Percentiles rank a stretch among this genome's conserved stretches.
Conservation (phyloP, 805 yeast genomes). For the Wickerhamomyces bisporus region DNA sequence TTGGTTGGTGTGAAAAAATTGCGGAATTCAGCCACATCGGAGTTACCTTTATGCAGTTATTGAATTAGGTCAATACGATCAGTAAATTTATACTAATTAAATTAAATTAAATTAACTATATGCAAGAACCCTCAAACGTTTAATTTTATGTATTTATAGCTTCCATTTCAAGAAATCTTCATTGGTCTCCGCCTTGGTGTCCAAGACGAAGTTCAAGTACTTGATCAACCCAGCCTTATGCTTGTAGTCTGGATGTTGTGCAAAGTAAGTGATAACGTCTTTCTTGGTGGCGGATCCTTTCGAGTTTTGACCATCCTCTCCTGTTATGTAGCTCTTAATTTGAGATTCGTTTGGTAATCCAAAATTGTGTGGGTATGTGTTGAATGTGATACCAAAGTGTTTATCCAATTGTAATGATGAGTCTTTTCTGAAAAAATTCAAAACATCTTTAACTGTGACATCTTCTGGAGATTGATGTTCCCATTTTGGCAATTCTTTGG, state of each 20-base stretch:
- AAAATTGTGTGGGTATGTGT: conserved; percentile 46
- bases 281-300: conserved; percentile 40
- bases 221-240: conserved; percentile 54
- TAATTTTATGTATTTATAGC: too few species aligned
- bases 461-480: conserved; percentile 38
- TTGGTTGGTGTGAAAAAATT: too few species aligned
- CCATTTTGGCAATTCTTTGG: conserved; percentile 47
- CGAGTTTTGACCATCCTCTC: conserved; percentile 44
- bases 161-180: conserved; percentile 17
- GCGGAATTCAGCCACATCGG: too few species aligned
- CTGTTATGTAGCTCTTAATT: conserved; percentile 61
- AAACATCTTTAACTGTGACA: conserved; percentile 27
- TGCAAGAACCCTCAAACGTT: too few species aligned
- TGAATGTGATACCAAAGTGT: conserved; percentile 32
- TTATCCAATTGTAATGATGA: conserved; percentile 26
- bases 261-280: conserved; percentile 66
- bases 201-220: conserved; percentile 56
- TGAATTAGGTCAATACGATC: too few species aligned
- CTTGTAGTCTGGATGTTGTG: conserved; percentile 32
- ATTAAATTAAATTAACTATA: too few species aligned
- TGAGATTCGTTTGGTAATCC: conserved; percentile 76
- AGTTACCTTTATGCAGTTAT: too few species aligned
- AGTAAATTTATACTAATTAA: too few species aligned
- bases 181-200: conserved; percentile 16
- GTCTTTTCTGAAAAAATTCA: conserved; percentile 27